Conservation (phyloP, 2,329 filamentous ascomycete genomes). For the Ophiostoma sp. region DNA sequence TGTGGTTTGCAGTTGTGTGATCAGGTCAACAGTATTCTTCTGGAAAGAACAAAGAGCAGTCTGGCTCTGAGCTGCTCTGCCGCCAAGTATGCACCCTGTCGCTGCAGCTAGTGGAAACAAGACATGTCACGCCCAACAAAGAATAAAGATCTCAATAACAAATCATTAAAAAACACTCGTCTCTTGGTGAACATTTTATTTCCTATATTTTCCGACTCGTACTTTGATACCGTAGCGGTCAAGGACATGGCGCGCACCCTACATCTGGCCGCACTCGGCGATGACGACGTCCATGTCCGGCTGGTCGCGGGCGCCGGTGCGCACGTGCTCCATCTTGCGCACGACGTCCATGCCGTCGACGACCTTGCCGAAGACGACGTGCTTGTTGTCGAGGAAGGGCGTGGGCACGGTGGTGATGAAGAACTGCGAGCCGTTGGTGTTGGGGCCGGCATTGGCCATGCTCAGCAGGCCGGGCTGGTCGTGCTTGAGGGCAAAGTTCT, state of each 20-base stretch:
- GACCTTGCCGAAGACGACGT: conserved; percentile 92
- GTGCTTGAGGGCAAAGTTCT: conserved; percentile 80
- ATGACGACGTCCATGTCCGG: conserved; percentile 82
- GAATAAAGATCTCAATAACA: no score
- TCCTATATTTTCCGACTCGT: background rate
- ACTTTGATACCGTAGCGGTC: background rate
- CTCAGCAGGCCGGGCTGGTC: conserved; percentile 74
- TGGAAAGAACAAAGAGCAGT: no score
- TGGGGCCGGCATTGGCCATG: conserved; percentile 91
- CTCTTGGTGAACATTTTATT: no score
- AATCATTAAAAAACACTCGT: no score
- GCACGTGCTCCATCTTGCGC: conserved; percentile 84
- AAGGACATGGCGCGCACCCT: conserved; percentile 1
- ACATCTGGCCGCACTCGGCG: conserved; percentile 92
- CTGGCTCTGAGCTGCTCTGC: no score
- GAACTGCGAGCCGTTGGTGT: conserved; percentile 94
- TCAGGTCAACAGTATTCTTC: no score
- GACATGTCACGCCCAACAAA: no score
- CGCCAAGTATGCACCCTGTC: no score
- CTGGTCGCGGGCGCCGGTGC: conserved; percentile 71
- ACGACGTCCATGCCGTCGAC: conserved; percentile 87
- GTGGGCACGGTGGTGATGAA: conserved; percentile 91
- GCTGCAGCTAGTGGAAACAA: no score
- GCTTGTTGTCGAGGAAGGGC: conserved; percentile 84
- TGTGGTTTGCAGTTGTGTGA: background rate